These are phyloP conservation scores for Pterulicium gracile DNA, from an alignment of 1,284 basidiomycete species.

Conservation along the genomic window DNA sequence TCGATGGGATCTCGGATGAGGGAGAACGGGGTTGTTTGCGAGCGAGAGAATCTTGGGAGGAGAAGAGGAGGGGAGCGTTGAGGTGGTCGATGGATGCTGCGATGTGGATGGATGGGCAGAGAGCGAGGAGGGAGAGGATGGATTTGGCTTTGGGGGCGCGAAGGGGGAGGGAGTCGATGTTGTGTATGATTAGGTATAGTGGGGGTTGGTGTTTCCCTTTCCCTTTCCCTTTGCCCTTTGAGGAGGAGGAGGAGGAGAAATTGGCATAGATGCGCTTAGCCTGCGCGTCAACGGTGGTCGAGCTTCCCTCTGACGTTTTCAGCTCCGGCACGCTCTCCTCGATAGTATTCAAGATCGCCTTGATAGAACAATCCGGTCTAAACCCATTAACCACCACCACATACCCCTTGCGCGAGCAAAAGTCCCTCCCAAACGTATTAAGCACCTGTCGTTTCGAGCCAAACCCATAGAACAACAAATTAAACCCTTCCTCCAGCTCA, in stretches of 20 bases:
- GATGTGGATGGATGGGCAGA: constrained; percentile 66
- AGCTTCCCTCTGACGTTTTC: constrained; percentile 24
- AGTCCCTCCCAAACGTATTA: constrained; percentile 57
- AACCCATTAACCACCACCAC: constrained; percentile 77
- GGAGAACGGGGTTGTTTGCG: constrained; percentile 28
- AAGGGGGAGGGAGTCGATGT: constrained; percentile 70
- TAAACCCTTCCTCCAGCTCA: constrained; percentile 77
- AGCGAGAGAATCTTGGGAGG: constrained; percentile 44
- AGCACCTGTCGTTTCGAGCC: constrained; percentile 75
- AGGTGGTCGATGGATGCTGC: constrained; percentile 80
- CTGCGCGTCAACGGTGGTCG: constrained; percentile 44
- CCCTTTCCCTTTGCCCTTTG: neutral
- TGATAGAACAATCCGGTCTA: constrained; percentile 58
- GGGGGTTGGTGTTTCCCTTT: constrained; percentile 17
- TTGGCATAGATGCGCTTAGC: constrained; percentile 53
- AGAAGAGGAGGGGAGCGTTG: constrained; percentile 71
- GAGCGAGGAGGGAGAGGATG: constrained; percentile 58
- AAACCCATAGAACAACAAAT: constrained; percentile 76
- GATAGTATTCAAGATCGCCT: constrained; percentile 62
- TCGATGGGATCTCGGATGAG: constrained; percentile 18
- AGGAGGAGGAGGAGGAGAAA: constrained; percentile 29
- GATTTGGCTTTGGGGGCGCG: constrained; percentile 52
- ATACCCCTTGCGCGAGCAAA: constrained; percentile 49
- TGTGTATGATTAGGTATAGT: constrained; percentile 78
- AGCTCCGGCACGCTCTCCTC: constrained; percentile 46